Conservation (phyloP, 2,329 filamentous ascomycete species). For the Pseudocercospora crystallina region DNA sequence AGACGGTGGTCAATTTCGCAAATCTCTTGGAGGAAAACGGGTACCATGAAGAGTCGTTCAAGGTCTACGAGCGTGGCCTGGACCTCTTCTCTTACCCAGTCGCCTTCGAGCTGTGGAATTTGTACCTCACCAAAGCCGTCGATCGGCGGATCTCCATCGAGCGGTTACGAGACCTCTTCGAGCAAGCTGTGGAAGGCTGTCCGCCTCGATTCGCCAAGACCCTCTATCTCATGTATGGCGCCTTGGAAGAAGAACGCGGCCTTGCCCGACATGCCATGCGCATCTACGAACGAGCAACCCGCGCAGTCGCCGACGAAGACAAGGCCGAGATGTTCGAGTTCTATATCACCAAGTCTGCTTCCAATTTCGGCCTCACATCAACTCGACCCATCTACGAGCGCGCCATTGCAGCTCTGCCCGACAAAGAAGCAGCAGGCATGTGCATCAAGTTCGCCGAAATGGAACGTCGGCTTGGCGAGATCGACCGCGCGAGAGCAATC, state of each 20-base stretch:
- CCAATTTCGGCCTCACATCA: constrained; percentile 94
- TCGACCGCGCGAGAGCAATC: constrained; percentile 91
- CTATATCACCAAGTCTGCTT: constrained; percentile 98
- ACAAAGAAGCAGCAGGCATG: constrained; percentile 93
- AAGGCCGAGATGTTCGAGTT: constrained; percentile 98
- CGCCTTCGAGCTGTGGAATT: constrained; percentile 96
- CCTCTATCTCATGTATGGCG: constrained; percentile 97
- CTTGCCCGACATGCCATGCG: constrained; percentile 96
- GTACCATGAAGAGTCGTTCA: constrained; percentile 97
- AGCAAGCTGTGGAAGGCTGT: constrained; percentile 92
- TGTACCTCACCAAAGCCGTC: constrained; percentile 96
- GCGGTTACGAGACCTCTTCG: constrained; percentile 88
- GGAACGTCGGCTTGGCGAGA: constrained; percentile 87
- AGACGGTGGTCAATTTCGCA: constrained; percentile 98
- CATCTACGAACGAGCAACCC: constrained; percentile 95
- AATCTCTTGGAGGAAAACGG: constrained; percentile 91
- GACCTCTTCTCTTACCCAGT: constrained; percentile 99
- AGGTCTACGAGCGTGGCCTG: constrained; percentile 89
- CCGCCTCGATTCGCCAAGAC: constrained; percentile 95
- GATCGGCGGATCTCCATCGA: constrained; percentile 96
- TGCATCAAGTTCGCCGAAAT: constrained; percentile 98
- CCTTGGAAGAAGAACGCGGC: constrained; percentile 91
- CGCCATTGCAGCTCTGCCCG: constrained; percentile 88
- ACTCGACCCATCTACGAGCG: constrained; percentile 95
- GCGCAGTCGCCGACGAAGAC: constrained; percentile 92